These are phyloP conservation scores for Aspergillus sp. DNA, from an alignment of 2,329 filamentous ascomycete genomes.

Conservation along the genomic window DNA sequence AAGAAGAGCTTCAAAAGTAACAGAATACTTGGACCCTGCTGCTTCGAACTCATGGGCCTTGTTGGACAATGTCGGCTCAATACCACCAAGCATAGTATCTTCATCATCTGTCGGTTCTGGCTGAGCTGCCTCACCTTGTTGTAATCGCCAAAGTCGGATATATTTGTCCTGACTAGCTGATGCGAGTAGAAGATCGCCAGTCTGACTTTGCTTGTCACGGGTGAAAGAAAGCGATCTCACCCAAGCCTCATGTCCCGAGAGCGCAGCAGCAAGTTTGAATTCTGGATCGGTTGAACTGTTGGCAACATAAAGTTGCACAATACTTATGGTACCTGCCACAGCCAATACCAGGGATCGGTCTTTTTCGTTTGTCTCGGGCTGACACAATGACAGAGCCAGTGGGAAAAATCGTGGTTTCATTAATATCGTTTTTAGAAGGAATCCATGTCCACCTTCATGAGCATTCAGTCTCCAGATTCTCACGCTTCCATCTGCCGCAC, in stretches of 20 bases:
- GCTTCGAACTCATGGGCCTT: conserved; percentile 76
- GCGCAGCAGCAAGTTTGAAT: conserved; percentile 69
- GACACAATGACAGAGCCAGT: conserved; percentile 65
- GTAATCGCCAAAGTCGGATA: conserved; percentile 85
- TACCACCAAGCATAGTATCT: conserved; percentile 31
- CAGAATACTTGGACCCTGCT: conserved; percentile 60
- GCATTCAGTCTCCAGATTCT: conserved; percentile 62
- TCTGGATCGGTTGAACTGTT: conserved; percentile 33
- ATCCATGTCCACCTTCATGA: conserved; percentile 29
- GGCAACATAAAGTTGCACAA: conserved; percentile 74
- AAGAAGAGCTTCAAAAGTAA: conserved; percentile 90
- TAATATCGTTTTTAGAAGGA: conserved; percentile 65
- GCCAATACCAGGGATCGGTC: conserved; percentile 60
- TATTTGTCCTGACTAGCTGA: conserved; percentile 98
- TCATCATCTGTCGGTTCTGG: conserved; percentile 36
- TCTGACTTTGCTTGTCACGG: conserved; percentile 50
- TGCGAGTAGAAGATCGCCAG: conserved; percentile 72
- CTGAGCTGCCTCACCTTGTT: conserved; percentile 63
- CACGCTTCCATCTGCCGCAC: conserved; percentile 59
- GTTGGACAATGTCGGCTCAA: conserved; percentile 74
- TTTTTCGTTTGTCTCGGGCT: conserved; percentile 50
- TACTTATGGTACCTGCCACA: conserved; percentile 76
- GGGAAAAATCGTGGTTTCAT: conserved; percentile 79
- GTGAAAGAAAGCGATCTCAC: conserved; percentile 79
- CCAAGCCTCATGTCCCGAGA: conserved; percentile 93